Base-by-base conservation (phyloP, 1,284 basidiomycete species). In the Ganoderma resinaceum region DNA sequence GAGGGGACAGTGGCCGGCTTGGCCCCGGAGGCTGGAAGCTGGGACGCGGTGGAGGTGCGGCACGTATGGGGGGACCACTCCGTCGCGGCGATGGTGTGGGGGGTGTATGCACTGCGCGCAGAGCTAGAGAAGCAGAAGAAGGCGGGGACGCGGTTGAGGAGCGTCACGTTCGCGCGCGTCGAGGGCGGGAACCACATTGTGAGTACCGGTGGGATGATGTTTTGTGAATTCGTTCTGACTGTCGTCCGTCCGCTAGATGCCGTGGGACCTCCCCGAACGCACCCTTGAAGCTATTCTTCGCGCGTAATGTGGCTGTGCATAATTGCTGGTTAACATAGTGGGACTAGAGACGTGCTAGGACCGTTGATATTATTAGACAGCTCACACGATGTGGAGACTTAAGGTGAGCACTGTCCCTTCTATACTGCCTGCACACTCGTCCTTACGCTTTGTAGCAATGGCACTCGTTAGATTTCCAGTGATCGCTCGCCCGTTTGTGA, bases 61-160 rank as follows among this genome's bases (percentile, higher is more conserved):
- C 61, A 64, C 6, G 8, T 72, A 38, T 72, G 71, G 71, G 37
- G 65, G 52, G 67, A 70, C 43, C 46, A 37, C 18, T 68, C 71
- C 1, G 14, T 60, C 5, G 58, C 38, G 37, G 35, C 58, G 2
- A 60, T 60, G 58, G 23, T 60, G 35, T 60, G n/a, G 12, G 20
- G n/a, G 35, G 23, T 37, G n/a, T n/a, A 26, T 20, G 37, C 8
- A 23, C 8, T 60, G 58, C 20, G 16, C 3, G 58, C 38, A 4
- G 58, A 60, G 37, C 35, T 60, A 3, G 35, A 38, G 35, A 60
- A 29, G 58, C n/a, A 60, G 37, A 23, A 11, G 37, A 40, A 60
- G n/a, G 58, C 37, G 14, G 58, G 58, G 18, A 16, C 23, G 37
- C n/a, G 23, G 26, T 11, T 60, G 18, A 40, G 58, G 37, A 60